Evolutionary conservation across 1,139 yeast species (phyloP), one percentile per base, ranked within the genome.

Genomic region (Hyphopichia khmerensis): DNA sequence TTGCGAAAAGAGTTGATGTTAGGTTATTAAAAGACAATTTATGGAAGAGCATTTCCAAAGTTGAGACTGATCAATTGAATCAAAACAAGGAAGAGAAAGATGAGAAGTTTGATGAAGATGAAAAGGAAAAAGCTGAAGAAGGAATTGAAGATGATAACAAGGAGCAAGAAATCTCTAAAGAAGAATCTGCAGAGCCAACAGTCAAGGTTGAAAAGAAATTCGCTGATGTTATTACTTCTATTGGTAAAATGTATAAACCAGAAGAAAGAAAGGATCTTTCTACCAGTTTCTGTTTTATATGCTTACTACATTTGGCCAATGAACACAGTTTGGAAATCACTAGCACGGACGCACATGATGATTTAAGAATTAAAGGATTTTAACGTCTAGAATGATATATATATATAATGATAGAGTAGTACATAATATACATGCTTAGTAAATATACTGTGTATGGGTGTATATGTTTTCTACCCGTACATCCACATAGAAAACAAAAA

Each of bases 1-100:
- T 83, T 3, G 93, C 97, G 3, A 91, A 90, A 60, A 77, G 84
- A 50, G 96, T 93, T 16, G 95, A 93, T 59, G 87, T 93, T 36
- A 80, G 81, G 52, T 68, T 76, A 33, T 71, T 93, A 46, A 93
- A 93, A 64, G 88, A 87, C 48, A 89, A 89, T 56, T 59, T 93
- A 36, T 93, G 98, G 97, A 73, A 74, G 30, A 77, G 81, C 1
- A 70, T 82, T 16, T 68, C 51, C 35, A 35, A 48, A 35, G 60
- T 54, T 18, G 48, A 47, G 23, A 13, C 30, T 15, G 21, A 36
- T 14, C 42, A 38, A 19, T 30, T 36, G 21, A 44, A 32, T 6
- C 9, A 31, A 7, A n/a, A 15, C 14, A 16, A 18, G 13, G 19
- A n/a, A 9, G 14, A 30, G 33, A 16, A 7, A 18, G 32, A 29